Base-by-base conservation (phyloP, 169 alveolate genomes). In the Pseudocohnilembus persalinus region DNA sequence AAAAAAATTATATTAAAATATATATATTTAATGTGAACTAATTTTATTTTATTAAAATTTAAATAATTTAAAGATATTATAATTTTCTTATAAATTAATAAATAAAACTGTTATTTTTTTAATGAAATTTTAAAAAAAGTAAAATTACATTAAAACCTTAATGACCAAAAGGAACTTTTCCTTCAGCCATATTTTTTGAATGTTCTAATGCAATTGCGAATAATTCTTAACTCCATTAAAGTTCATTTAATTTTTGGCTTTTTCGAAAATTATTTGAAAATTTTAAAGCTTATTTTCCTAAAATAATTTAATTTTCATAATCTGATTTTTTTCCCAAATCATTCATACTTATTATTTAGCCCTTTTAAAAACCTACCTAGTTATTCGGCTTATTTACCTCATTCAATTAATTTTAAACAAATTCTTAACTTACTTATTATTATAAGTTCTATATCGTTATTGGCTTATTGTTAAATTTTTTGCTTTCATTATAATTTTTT, bases 121-220 rank as follows among this genome's bases (percentile, higher is more conserved):
- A 49, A 49, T 49, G 20, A 49, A 49, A 49, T 11, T 49, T 49
- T 49, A 11, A n/a, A n/a, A n/a, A n/a, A n/a, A n/a, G n/a, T n/a
- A 49, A 49, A 11, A 11, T 49, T 49, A 49, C 93, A 28, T 95
- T 76, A 87, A 95, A 95, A 26, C 98, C 98, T 49, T 93, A 92
- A 88, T 95, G 98, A 0, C 96, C 95, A 83, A 95, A 89, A 25
- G 96, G 96, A 11, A 90, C 94, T 79, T 84, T 89, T 49, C 95
- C 95, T 74, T 91, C 92, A 26, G 94, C 96, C 98, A 95, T 95
- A 87, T 95, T 88, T 76, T 90, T 88, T 73, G 95, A 91, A 79
- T 95, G 98, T 34, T 89, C 82, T 86, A 88, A 74, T 6, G 94
- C 95, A 73, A 95, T 90, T 72, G 84, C 88, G 84, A 93, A 91